These are phyloP conservation scores for Didymella lethalis DNA, from an alignment of 2,329 filamentous ascomycete species.

Conservation along the genomic window DNA sequence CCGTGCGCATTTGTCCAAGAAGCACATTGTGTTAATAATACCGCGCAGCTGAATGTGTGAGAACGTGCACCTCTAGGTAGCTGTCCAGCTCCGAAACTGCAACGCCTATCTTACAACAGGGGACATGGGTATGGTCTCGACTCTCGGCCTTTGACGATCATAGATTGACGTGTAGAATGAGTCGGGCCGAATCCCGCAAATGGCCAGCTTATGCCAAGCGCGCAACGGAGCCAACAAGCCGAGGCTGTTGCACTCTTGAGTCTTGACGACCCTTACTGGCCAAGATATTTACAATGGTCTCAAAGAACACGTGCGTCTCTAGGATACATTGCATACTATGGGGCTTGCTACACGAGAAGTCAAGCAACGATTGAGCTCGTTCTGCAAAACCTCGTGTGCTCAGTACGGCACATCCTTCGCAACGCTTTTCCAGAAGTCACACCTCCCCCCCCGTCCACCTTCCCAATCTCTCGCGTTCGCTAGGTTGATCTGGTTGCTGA, in stretches of 20 bases:
- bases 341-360: background rate
- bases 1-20: background rate
- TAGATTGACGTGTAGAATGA: background rate
- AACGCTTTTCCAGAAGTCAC: slow-evolving; percentile 42
- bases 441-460: slow-evolving; percentile 42
- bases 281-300: background rate
- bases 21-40: background rate
- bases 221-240: background rate
- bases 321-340: background rate
- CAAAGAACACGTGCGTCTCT: background rate
- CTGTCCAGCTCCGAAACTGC: background rate
- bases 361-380: background rate
- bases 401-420: slow-evolving; percentile 38
- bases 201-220: background rate
- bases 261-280: background rate
- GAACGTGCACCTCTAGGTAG: background rate
- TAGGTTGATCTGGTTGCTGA: slow-evolving; percentile 40
- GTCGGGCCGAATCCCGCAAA: background rate
- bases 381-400: background rate
- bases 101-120: background rate
- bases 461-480: slow-evolving; percentile 43
- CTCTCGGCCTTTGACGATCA: background rate
- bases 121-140: background rate
- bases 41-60: background rate
- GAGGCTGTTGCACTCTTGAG: background rate